These are phyloP conservation scores for Clitopilus passeckerianus DNA, from an alignment of 768 basidiomycete species.

Conservation along the genomic window DNA sequence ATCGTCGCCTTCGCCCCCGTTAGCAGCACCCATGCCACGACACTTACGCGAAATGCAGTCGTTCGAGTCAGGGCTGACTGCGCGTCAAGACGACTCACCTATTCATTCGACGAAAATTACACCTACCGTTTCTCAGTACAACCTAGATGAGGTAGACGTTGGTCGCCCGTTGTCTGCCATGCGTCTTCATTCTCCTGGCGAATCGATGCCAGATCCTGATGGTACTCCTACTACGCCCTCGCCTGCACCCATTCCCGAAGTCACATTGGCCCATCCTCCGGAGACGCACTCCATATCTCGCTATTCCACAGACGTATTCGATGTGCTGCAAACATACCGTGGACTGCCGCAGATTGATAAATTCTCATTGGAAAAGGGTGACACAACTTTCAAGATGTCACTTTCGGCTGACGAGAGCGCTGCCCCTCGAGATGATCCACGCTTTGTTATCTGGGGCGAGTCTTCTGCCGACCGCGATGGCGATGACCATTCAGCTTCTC, in stretches of 20 bases:
- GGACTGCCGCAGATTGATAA: slow-evolving; percentile 73
- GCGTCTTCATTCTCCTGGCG: slow-evolving; percentile 10
- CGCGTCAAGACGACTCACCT: slow-evolving; percentile 44
- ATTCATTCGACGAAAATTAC: slow-evolving; percentile 9
- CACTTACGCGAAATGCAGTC: slow-evolving; percentile 82
- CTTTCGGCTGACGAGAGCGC: slow-evolving; percentile 61
- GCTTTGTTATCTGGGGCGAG: slow-evolving; percentile 90
- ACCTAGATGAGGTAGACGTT: slow-evolving; percentile 11
- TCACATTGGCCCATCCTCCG: slow-evolving; percentile 28
- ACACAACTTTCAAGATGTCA: slow-evolving; percentile 68
- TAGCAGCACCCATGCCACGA: slow-evolving; percentile 34
- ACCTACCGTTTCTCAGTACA: slow-evolving; percentile 8
- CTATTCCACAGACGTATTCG: slow-evolving; percentile 74
- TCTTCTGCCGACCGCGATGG: slow-evolving; percentile 26
- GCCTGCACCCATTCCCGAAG: slow-evolving; percentile 5
- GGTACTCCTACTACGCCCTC: slow-evolving; percentile 5
- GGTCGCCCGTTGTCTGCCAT: slow-evolving; percentile 23
- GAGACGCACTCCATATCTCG: slow-evolving; percentile 54
- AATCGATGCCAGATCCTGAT: slow-evolving; percentile 5
- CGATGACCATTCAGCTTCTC: slow-evolving; percentile 27
- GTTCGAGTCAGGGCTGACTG: slow-evolving; percentile 80
- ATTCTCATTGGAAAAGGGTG: slow-evolving; percentile 48
- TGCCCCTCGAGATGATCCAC: slow-evolving; percentile 80
- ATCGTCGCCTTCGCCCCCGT: slow-evolving; percentile 19
- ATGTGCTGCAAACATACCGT: slow-evolving; percentile 74